These are phyloP conservation scores for Gossypium arboreum DNA, from an alignment of 345 rosid genomes.

Conservation along the genomic window DNA sequence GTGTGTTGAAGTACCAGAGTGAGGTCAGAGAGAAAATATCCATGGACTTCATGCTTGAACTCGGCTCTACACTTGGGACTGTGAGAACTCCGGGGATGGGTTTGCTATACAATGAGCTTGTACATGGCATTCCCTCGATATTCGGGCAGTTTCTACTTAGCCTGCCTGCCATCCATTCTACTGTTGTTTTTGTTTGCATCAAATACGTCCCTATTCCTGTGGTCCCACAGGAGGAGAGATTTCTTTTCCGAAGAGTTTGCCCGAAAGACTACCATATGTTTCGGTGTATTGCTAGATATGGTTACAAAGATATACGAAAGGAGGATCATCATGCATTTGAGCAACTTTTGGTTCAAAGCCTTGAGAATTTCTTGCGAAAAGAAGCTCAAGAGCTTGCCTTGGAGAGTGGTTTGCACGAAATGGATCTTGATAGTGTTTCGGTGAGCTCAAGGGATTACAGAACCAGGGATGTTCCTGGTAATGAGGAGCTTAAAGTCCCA, in stretches of 20 bases:
- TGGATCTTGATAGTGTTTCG: slow-evolving; percentile 44
- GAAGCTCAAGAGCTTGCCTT: slow-evolving; percentile 78
- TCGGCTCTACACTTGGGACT: slow-evolving; percentile 83
- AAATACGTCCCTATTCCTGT: slow-evolving; percentile 92
- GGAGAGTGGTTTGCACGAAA: slow-evolving; percentile 48
- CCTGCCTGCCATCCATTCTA: slow-evolving; percentile 92
- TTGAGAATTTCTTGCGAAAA: slow-evolving; percentile 69
- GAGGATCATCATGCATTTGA: slow-evolving; percentile 81
- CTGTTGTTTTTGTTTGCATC: slow-evolving; percentile 83
- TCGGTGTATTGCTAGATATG: slow-evolving; percentile 81
- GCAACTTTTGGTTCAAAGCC: slow-evolving; percentile 74
- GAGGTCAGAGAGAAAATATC: slow-evolving; percentile 89
- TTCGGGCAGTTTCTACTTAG: slow-evolving; percentile 79
- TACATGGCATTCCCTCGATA: slow-evolving; percentile 83
- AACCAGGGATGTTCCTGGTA: not conserved
- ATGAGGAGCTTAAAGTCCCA: slow-evolving; percentile 60
- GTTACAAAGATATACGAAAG: slow-evolving; percentile 84
- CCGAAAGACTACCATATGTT: slow-evolving; percentile 95
- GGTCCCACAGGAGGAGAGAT: slow-evolving; percentile 86
- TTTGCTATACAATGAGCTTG: slow-evolving; percentile 81
- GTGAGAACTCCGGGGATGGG: slow-evolving; percentile 86
- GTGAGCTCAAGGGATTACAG: slow-evolving; percentile 30
- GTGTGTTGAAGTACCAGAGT: slow-evolving; percentile 85
- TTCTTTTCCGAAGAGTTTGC: slow-evolving; percentile 82
- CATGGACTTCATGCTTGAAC: slow-evolving; percentile 78